Conservation (phyloP, 768 basidiomycete species). For the Saitozyma sp. region DNA sequence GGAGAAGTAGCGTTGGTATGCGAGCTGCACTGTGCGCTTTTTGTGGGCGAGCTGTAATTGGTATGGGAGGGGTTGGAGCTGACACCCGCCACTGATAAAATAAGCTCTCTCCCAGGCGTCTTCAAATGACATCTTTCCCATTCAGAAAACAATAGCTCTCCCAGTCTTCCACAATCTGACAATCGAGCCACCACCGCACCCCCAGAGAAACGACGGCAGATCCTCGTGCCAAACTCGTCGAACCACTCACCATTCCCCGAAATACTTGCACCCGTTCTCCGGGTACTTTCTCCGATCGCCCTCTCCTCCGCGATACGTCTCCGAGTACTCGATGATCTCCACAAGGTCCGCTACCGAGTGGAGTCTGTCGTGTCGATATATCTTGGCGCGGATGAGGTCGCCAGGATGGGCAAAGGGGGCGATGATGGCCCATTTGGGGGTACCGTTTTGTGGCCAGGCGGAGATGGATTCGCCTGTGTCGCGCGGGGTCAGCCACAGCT, state of each 20-base stretch:
- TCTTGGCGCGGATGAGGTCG: conserved; percentile 70
- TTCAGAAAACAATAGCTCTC: too few species aligned
- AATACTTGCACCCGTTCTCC: conserved; percentile 77
- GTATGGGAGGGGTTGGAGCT: conserved; percentile 89
- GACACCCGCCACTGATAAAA: conserved; percentile 66
- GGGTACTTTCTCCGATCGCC: conserved; percentile 67
- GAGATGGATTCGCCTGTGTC: conserved; percentile 29
- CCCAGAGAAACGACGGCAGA: too few species aligned
- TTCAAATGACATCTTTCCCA: background rate
- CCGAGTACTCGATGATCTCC: conserved; percentile 42
- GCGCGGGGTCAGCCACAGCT: conserved; percentile 1
- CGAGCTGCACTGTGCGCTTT: conserved; percentile 47
- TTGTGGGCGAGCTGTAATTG: conserved; percentile 82
- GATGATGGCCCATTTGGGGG: conserved; percentile 71
- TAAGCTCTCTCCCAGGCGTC: conserved; percentile 3
- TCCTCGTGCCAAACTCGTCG: too few species aligned
- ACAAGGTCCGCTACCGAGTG: conserved; percentile 69
- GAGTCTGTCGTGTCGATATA: conserved; percentile 67
- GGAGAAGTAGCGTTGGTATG: conserved; percentile 40
- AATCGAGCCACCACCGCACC: background rate
- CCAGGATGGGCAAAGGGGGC: conserved; percentile 82
- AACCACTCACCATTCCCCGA: conserved; percentile 67
- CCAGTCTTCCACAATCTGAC: too few species aligned
- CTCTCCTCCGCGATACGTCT: conserved; percentile 37
- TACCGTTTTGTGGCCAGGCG: conserved; percentile 65